A percentile compares a stretch with the other conserved stretches of the same genome.
These are phyloP conservation scores for Megacollybia marginata DNA, from an alignment of 768 basidiomycete genomes.

Conservation along the genomic window DNA sequence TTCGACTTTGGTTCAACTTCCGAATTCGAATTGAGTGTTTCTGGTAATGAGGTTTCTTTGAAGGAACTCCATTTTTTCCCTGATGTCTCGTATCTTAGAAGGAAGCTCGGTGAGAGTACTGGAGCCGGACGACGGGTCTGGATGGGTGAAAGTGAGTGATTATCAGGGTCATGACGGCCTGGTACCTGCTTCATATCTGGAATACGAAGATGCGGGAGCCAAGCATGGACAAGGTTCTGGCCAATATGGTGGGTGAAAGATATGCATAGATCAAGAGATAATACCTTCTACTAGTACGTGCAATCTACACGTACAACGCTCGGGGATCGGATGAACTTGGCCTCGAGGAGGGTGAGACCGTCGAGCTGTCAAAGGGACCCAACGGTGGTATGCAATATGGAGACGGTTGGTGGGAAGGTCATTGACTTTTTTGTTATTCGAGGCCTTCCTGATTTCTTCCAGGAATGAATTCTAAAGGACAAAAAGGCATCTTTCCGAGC, in stretches of 20 bases:
- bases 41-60: constrained; percentile 33
- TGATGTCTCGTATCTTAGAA: constrained; percentile 31
- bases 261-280: background rate
- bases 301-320: constrained; percentile 72
- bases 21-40: constrained; percentile 66
- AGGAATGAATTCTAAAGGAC: constrained; percentile 56
- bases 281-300: constrained; percentile 50
- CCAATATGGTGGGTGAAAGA: constrained; percentile 40
- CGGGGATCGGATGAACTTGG: constrained; percentile 66
- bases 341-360: constrained; percentile 50
- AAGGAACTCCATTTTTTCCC: constrained; percentile 7
- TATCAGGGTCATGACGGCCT: constrained; percentile 56
- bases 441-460: constrained; percentile 14
- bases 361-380: constrained; percentile 58
- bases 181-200: constrained; percentile 74
- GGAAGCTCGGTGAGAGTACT: constrained; percentile 56
- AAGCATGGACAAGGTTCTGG: constrained; percentile 26
- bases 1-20: constrained; percentile 74
- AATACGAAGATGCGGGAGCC: constrained; percentile 18
- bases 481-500: constrained; percentile 80
- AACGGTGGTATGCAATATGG: constrained; percentile 60
- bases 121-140: constrained; percentile 80
- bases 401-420: constrained; percentile 87
- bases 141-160: constrained; percentile 75
- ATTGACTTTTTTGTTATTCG: constrained; percentile 7